Evolutionary conservation across 306 rosid species (phyloP), one percentile per base, ranked within the genome.

Genomic region (Corylus americana): DNA sequence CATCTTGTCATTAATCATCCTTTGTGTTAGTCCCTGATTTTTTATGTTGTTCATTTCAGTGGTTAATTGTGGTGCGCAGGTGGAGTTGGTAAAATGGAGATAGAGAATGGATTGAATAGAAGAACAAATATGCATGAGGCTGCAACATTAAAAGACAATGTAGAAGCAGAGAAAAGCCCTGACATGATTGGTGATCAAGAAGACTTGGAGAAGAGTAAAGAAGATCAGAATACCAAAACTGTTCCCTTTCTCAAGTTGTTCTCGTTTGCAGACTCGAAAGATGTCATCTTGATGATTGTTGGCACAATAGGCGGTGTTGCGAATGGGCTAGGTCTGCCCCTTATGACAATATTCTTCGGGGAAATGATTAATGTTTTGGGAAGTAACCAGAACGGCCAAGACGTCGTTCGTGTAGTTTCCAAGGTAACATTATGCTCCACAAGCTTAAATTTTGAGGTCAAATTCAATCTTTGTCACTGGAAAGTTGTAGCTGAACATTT

Each of bases 291-390:
- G 71, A 86, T 86, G 89, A 75, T 68, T 45, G 55, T 82, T 47
- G 89, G 89, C 61, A 79, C 76, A 64, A 53, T 79, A 67, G 89
- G 86, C 0, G 89, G 80, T 61, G 59, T 86, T 25, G 89, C 86
- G 68, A 82, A 82, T 82, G 89, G 89, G 42, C 2, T 82, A 17
- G 67, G 80, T 14, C 13, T 82, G 86, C 89, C 89, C 48, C 27
- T 86, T 54, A 79, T 86, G 84, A 25, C 86, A 37, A 18, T 86
- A 17, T 13, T 86, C 14, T 73, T 86, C 1, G 89, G 89, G 4
- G 69, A 79, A 73, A 51, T 86, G 68, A 77, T 83, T 70, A 37
- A 82, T 74, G 73, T 55, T 55, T 79, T 79, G 5, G 89, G 86
- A 49, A 22, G 11, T 48, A 79, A 82, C 72, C 89, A 77, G 73